Evolutionary conservation across 2,329 filamentous ascomycete genomes (phyloP).

Genomic region (Boeremia lycopersici): DNA sequence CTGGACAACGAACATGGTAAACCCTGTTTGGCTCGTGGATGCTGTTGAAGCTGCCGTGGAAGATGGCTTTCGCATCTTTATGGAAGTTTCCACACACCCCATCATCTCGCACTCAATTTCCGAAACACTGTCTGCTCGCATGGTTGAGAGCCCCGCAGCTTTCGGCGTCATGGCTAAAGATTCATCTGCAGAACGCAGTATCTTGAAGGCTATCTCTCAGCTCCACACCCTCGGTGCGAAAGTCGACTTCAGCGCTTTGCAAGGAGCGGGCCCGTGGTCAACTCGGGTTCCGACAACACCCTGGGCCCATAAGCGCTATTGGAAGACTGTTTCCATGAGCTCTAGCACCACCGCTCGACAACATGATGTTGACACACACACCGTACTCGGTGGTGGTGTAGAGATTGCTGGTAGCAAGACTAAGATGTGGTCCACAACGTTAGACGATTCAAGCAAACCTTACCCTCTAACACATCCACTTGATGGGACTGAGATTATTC

Average conservation of each 20-base stretch:
- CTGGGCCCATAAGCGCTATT: constrained; percentile 33
- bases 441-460: constrained; percentile 49
- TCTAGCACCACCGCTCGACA: not conserved
- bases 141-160: constrained; percentile 39
- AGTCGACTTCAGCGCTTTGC: constrained; percentile 30
- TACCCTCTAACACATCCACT: constrained; percentile 52
- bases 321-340: constrained; percentile 21
- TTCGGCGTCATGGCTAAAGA: constrained; percentile 43
- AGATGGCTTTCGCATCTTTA: constrained; percentile 49
- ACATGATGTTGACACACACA: constrained; percentile 25
- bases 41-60: constrained; percentile 46
- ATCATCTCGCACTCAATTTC: constrained; percentile 51
- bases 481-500: constrained; percentile 52
- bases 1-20: constrained; percentile 51
- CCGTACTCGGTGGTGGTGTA: constrained; percentile 18
- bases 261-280: constrained; percentile 16
- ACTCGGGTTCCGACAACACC: constrained; percentile 25
- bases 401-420: constrained; percentile 19
- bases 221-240: constrained; percentile 40
- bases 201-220: constrained; percentile 37
- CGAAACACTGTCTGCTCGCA: constrained; percentile 46
- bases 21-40: constrained; percentile 45
- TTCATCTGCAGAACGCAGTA: constrained; percentile 29
- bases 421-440: constrained; percentile 35
- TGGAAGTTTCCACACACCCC: constrained; percentile 53